A percentile compares a stretch with the other conserved stretches of the same genome.
phyloP scores from a whole-genome alignment of 495 filamentous ascomycete species.

The Saxophila tyrrhenica region DNA sequence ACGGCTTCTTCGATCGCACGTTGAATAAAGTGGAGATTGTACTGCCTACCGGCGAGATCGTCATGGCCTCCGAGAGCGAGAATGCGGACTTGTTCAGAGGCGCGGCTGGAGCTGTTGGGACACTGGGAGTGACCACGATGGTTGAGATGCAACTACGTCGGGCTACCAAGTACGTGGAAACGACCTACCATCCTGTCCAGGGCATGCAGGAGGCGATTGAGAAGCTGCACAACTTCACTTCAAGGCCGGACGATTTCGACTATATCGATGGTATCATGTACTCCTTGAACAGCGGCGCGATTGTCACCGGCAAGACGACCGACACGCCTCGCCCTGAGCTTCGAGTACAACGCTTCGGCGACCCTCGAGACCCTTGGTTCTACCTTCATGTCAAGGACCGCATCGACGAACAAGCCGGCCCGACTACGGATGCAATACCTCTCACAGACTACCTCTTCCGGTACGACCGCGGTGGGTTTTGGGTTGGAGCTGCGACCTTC shows the following conservation, averaged over 20 bases:
- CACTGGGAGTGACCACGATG: slow-evolving; percentile 42
- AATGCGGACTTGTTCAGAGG: slow-evolving; percentile 42
- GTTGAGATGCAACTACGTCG: slow-evolving; percentile 41
- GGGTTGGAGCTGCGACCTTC: slow-evolving; percentile 41
- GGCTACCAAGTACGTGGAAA: slow-evolving; percentile 40
- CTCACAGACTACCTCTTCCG: slow-evolving; percentile 50
- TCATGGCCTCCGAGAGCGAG: slow-evolving; percentile 29
- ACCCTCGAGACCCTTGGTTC: slow-evolving; percentile 46
- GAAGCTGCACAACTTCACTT: slow-evolving; percentile 24
- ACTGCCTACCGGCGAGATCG: slow-evolving; percentile 40
- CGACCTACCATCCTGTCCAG: slow-evolving; percentile 36
- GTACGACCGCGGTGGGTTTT: slow-evolving; percentile 53
- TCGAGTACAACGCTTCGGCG: slow-evolving; percentile 34
- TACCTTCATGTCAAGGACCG: slow-evolving; percentile 38
- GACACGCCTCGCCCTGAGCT: slow-evolving; percentile 16
- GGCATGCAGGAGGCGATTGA: slow-evolving; percentile 33
- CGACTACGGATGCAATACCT: slow-evolving; percentile 39
- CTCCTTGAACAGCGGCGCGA: slow-evolving; percentile 32
- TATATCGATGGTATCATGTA: slow-evolving; percentile 47
- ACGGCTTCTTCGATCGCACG: slow-evolving; percentile 46
- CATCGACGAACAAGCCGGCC: slow-evolving; percentile 5
- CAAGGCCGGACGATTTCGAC: slow-evolving; percentile 32
- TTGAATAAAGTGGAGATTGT: slow-evolving; percentile 43
- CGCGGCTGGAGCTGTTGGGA: slow-evolving; percentile 42
- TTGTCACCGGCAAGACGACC: slow-evolving; percentile 39